Evolutionary conservation across 345 rosid species (phyloP).

Genomic region (Leavenworthia alabamica): DNA sequence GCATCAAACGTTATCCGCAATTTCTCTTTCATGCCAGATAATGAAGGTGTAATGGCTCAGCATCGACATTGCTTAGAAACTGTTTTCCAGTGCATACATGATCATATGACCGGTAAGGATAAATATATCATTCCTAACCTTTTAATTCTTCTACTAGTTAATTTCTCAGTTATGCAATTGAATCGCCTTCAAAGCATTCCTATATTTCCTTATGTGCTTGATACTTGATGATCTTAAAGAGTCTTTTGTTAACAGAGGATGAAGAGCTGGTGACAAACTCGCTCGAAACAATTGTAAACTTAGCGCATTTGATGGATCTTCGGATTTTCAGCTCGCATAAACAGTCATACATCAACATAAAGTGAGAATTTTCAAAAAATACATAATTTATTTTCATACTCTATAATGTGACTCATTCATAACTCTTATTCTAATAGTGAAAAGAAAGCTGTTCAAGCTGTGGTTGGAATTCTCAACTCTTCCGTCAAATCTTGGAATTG

Average conservation of each 20-base stretch:
- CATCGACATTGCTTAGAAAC: slow-evolving; percentile 98
- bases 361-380: slow-evolving; percentile 42
- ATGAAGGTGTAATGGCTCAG: slow-evolving; percentile 87
- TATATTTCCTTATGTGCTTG: neutral
- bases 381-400: slow-evolving; percentile 4
- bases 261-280: slow-evolving; percentile 94
- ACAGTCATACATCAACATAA: slow-evolving; percentile 70
- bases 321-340: slow-evolving; percentile 83
- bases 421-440: slow-evolving; percentile 48
- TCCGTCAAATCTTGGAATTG: slow-evolving; percentile 86
- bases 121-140: neutral
- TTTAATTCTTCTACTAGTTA: neutral
- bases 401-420: slow-evolving; percentile 15
- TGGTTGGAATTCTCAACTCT: slow-evolving; percentile 78
- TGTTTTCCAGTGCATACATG: slow-evolving; percentile 86
- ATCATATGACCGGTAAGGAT: slow-evolving; percentile 57
- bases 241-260: slow-evolving; percentile 57
- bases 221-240: slow-evolving; percentile 8
- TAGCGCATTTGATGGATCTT: slow-evolving; percentile 91
- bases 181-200: neutral
- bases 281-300: slow-evolving; percentile 85
- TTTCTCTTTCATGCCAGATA: slow-evolving; percentile 98
- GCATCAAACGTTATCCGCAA: slow-evolving; percentile 91
- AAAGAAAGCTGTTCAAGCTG: slow-evolving; percentile 84
- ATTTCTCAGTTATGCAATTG: neutral